phyloP scores from a whole-genome alignment of 805 yeast genomes.

The Metschnikowia picachoensis region DNA sequence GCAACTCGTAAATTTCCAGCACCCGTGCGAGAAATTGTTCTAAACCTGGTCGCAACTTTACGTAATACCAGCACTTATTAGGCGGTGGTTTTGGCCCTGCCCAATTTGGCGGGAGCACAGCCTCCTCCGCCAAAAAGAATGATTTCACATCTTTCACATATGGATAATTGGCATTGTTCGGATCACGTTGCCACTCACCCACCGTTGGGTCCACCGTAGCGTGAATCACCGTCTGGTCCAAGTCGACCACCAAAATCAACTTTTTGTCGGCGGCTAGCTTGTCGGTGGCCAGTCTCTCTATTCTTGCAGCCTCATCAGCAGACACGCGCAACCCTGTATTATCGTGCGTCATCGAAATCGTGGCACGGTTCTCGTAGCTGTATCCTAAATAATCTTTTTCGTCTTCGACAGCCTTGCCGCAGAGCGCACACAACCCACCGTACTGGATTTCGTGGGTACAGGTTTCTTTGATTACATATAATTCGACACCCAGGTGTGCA shows the following conservation, averaged over 20 bases:
- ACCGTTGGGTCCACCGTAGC: conserved; percentile 98
- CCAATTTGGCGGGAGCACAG: conserved; percentile 53
- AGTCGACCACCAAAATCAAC: conserved; percentile 87
- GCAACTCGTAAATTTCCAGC: conserved; percentile 74
- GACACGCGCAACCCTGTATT: conserved; percentile 81
- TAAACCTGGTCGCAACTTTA: conserved; percentile 87
- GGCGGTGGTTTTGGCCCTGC: conserved; percentile 58
- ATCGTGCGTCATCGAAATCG: conserved; percentile 86
- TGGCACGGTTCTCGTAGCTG: conserved; percentile 67
- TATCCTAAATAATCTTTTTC: conserved; percentile 73
- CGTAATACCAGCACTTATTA: conserved; percentile 80
- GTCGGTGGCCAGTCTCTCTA: conserved; percentile 65
- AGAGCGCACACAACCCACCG: conserved; percentile 90
- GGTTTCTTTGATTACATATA: conserved; percentile 67
- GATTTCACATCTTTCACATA: conserved; percentile 77
- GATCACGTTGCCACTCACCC: conserved; percentile 91
- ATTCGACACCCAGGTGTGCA: conserved; percentile 38
- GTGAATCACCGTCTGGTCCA: conserved; percentile 96
- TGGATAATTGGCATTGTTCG: conserved; percentile 77
- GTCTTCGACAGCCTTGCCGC: conserved; percentile 74
- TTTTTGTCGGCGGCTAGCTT: conserved; percentile 60
- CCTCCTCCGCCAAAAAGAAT: conserved; percentile 76
- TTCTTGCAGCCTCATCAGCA: conserved; percentile 77
- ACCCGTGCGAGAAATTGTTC: conserved; percentile 64
- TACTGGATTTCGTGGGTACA: conserved; percentile 92